phyloP scores from a whole-genome alignment of 139 green algal genomes.

The Closterium sp. region DNA sequence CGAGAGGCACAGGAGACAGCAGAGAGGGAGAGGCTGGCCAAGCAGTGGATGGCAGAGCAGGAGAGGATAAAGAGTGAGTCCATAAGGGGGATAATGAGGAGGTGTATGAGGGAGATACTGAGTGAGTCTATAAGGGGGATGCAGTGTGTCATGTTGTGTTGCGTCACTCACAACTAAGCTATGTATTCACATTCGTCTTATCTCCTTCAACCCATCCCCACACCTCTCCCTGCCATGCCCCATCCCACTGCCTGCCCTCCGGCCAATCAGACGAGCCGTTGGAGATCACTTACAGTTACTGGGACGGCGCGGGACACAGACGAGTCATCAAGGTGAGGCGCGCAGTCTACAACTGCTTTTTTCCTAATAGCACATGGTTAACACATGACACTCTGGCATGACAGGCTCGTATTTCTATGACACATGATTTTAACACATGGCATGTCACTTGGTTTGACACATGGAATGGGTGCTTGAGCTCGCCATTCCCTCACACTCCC shows the following conservation, averaged over 20 bases:
- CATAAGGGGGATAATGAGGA: background rate
- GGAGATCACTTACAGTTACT: slow-evolving; percentile 94
- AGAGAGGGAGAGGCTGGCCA: slow-evolving; percentile 63
- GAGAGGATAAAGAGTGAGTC: slow-evolving; percentile 61
- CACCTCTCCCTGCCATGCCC: background rate
- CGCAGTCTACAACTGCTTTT: too few relatives aligned
- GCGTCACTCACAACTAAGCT: too few relatives aligned
- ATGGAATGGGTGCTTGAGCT: too few relatives aligned
- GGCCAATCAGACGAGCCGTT: slow-evolving; percentile 68
- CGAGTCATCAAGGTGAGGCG: slow-evolving; percentile 23
- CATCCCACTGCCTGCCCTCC: background rate
- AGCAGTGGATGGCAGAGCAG: slow-evolving; percentile 36
- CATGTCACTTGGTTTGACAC: background rate
- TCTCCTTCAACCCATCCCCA: background rate
- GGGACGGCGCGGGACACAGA: slow-evolving; percentile 85
- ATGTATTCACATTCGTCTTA: background rate
- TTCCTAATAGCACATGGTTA: too few relatives aligned
- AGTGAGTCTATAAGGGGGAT: background rate
- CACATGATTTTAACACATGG: background rate
- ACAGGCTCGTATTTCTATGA: too few relatives aligned
- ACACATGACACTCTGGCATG: too few relatives aligned
- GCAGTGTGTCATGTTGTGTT: too few relatives aligned
- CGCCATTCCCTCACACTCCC: too few relatives aligned
- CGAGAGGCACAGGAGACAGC: slow-evolving; percentile 73
- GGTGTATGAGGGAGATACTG: background rate